Base-by-base conservation (phyloP, 495 filamentous ascomycete species). In the Chlorociboria aeruginascens region DNA sequence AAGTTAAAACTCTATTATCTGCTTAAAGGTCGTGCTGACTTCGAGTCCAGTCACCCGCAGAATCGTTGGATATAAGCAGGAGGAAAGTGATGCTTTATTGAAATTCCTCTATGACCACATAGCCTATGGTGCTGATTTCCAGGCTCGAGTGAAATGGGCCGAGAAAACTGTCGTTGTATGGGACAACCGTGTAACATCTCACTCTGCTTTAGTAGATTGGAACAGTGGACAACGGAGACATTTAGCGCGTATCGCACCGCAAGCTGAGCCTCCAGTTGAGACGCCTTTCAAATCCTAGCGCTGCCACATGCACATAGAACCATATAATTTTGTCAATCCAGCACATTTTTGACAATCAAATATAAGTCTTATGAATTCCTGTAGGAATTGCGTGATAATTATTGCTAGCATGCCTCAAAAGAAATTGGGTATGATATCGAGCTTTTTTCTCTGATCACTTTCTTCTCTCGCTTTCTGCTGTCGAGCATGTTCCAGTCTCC, bases 21-120 rank as follows among this genome's bases (percentile, higher is more conserved):
- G 20, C 20, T 25, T 25, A 4, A 25, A 25, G 20, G 20, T 25
- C 20, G 20, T 25, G 20, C 25, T 30, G 81, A 32, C 76, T 76
- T 33, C 65, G 74, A 12, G 45, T 86, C 88, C 50, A 53, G 46
- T 59, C 28, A 55, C 53, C 7, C 47, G 53, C 32, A 53, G 68
- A 43, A 81, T 85, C 34, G 71, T 82, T 7, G 80, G 79, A 13
- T 79, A 74, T 57, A 81, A 83, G 61, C 74, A 79, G 48, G 79
- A 83, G 49, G 80, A 85, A 55, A 81, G 76, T 12, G 80, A 85
- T 43, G 63, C 61, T 46, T 68, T 85, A 8, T 70, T 85, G 32
- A 89, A 92, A 55, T 95, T 94, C 68, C 69, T 96, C 9, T 92
- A 85, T 68, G 79, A 90, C 61, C 89, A 95, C 59, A 80, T 93